phyloP scores from a whole-genome alignment of 345 rosid species.

The Sisymbrium altissimum region DNA sequence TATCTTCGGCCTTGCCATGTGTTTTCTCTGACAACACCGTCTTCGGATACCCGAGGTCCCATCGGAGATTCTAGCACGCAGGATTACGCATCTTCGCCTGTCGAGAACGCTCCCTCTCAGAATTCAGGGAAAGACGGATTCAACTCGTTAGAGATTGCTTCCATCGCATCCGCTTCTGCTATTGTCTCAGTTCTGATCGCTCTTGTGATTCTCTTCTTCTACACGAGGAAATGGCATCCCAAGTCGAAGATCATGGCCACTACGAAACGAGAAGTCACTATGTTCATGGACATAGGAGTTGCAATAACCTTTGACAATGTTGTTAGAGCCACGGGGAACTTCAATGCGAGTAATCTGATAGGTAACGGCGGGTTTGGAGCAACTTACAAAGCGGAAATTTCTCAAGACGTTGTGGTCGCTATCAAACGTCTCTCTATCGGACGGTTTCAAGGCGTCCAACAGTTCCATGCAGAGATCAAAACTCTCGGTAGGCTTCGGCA shows the following conservation, averaged over 20 bases:
- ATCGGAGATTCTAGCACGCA: conserved; percentile 29
- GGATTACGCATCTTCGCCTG: conserved; percentile 31
- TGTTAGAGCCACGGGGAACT: conserved; percentile 55
- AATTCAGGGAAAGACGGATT: conserved; percentile 19
- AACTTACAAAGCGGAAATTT: conserved; percentile 59
- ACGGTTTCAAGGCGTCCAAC: conserved; percentile 56
- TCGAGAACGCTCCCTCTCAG: conserved; percentile 26
- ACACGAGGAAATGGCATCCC: conserved; percentile 47
- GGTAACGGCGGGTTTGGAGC: conserved; percentile 71
- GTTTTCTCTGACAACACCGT: conserved; percentile 43
- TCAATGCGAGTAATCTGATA: conserved; percentile 48
- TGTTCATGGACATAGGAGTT: conserved; percentile 51
- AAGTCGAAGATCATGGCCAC: conserved; percentile 41
- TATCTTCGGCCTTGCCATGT: conserved; percentile 46
- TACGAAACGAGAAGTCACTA: conserved; percentile 42
- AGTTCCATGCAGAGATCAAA: conserved; percentile 58
- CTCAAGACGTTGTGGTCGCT: conserved; percentile 48
- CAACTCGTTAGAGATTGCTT: conserved; percentile 57
- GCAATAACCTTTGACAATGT: conserved; percentile 50
- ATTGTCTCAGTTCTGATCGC: conserved; percentile 57
- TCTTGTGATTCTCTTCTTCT: conserved; percentile 49
- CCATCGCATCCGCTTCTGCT: conserved; percentile 57
- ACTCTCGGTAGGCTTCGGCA: conserved; percentile 55
- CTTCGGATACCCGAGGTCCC: conserved; percentile 32
- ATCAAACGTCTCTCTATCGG: conserved; percentile 54